Evolutionary conservation across 2,329 filamentous ascomycete genomes (phyloP).

Genomic region (Aspergillus novofumigatus): DNA sequence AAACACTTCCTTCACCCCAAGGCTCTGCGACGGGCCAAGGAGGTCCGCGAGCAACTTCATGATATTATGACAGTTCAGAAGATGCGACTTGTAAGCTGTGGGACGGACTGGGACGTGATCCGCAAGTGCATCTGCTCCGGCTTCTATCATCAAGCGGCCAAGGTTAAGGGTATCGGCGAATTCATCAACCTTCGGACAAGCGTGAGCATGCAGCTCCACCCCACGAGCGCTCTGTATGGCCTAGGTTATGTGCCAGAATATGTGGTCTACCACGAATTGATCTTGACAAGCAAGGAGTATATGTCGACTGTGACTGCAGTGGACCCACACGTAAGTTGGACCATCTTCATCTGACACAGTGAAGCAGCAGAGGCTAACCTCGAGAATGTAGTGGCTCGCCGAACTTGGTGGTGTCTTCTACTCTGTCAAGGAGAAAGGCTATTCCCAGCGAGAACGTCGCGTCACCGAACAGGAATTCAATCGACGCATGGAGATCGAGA

Average conservation of each 20-base stretch:
- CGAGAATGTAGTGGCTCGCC: conserved; percentile 66
- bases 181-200: conserved; percentile 95
- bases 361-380: conserved; percentile 3
- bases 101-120: conserved; percentile 95
- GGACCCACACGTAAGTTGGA: conserved; percentile 65
- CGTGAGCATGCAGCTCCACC: conserved; percentile 90
- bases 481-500: conserved; percentile 85
- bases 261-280: conserved; percentile 95
- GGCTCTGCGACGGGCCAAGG: conserved; percentile 81
- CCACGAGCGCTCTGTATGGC: conserved; percentile 88
- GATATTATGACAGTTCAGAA: conserved; percentile 95
- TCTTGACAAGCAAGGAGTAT: conserved; percentile 94
- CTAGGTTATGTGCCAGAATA: conserved; percentile 93
- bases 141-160: conserved; percentile 96
- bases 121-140: conserved; percentile 95
- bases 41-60: conserved; percentile 86
- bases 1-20: conserved; percentile 96
- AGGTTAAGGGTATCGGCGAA: conserved; percentile 92
- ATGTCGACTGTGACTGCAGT: conserved; percentile 96
- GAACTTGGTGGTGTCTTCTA: conserved; percentile 97
- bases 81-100: conserved; percentile 81
- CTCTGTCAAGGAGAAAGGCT: conserved; percentile 95
- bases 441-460: conserved; percentile 78
- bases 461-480: conserved; percentile 92
- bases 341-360: not conserved